Evolutionary conservation across 345 rosid genomes (phyloP), one percentile per base, ranked within the genome.

Genomic region (Syzygium aromaticum): DNA sequence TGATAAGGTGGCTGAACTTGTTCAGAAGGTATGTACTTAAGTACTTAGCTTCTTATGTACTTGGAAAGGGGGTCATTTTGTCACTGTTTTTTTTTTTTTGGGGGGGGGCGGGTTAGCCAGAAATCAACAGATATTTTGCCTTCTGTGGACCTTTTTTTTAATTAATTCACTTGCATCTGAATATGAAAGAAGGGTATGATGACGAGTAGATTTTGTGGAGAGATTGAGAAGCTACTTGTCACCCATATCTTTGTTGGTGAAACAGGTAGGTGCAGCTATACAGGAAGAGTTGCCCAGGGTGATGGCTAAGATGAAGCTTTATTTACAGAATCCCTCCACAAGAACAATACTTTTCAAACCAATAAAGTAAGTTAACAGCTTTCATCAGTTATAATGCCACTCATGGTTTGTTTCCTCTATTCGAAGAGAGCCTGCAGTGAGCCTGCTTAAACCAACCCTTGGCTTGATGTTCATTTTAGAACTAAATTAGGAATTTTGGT

Each of bases 1-100:
- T 54, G 99, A 95, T 88, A 96, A 95, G 93, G 98, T 98, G 90
- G 98, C 96, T 40, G 99, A 96, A 90, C 94, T 98, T 90, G 95
- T 98, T 89, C 98, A 93, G 89, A 96, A 96, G 99, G 99, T 98
- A 90, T 46, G 90, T 38, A n/a, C 56, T 84, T 7, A 19, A 63
- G 40, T 63, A 15, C 77, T 15, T 28, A 28, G 11, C 22, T 63
- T n/a, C 40, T 63, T 28, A 14, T 28, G 28, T 63, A 28, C 40
- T 61, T 63, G 77, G 40, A 28, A 21, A 54, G 56, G 16, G 54
- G 54, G 6, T 52, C 15, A 16, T 52, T 52, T 52, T 52, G 54
- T 52, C 15, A 14, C 6, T 52, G 4, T 52, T 13, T 52, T 52
- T 3, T 52, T 52, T 15, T 52, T 52, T 15, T 14, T 3, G 3